Conservation (phyloP, 2,329 filamentous ascomycete species). For the Phaeosphaeria sp. region DNA sequence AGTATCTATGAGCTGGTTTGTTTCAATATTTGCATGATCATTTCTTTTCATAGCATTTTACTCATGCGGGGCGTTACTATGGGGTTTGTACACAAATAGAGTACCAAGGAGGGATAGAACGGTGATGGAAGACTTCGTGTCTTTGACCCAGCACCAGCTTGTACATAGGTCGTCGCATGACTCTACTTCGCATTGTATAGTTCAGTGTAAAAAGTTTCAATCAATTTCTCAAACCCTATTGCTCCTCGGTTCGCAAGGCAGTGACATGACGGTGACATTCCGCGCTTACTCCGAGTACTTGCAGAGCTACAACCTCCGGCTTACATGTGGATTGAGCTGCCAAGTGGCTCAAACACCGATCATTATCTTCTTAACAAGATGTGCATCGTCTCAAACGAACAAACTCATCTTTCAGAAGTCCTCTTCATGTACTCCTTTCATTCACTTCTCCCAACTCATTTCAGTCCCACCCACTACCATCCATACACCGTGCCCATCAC, state of each 20-base stretch:
- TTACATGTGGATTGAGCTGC: no score
- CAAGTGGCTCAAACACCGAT: no score
- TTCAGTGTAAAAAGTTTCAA: background rate
- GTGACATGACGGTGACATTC: background rate
- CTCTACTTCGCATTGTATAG: background rate
- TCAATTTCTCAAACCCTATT: background rate
- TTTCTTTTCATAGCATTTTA: background rate
- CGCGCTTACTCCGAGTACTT: background rate
- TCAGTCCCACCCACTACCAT: no score
- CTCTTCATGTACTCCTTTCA: no score
- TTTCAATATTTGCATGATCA: background rate
- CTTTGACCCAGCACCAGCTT: background rate
- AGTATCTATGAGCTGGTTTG: background rate
- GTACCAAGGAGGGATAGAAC: background rate
- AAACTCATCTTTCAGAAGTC: no score
- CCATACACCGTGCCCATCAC: no score
- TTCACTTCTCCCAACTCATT: no score
- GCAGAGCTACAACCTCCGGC: no score
- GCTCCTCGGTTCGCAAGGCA: background rate
- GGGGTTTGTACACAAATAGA: background rate
- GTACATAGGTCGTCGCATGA: background rate
- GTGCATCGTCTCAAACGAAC: no score
- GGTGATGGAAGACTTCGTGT: background rate
- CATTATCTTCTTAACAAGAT: no score
- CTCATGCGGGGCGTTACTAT: background rate